Evolutionary conservation across 2,329 filamentous ascomycete genomes (phyloP).

Genomic region (Metarhizium anisopliae): DNA sequence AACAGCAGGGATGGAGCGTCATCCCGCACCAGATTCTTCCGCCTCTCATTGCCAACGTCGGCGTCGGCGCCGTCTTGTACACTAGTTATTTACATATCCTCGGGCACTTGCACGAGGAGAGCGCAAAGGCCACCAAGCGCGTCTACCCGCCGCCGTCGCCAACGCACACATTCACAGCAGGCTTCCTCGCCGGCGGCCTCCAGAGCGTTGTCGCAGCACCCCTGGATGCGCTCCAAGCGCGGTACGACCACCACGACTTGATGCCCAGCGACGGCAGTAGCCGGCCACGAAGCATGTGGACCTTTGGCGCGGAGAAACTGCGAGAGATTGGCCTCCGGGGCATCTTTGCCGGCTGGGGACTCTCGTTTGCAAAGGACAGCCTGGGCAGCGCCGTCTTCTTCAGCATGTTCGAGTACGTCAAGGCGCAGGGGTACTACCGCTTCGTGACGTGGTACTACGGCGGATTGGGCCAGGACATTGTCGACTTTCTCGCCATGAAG

Average conservation of each 20-base stretch:
- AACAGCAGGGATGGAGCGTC: constrained; percentile 63
- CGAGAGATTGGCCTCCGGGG: constrained; percentile 64
- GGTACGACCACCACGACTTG: constrained; percentile 53
- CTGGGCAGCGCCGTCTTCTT: constrained; percentile 66
- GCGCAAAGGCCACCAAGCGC: constrained; percentile 44
- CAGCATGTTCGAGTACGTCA: constrained; percentile 65
- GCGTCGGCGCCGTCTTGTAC: constrained; percentile 66
- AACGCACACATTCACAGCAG: constrained; percentile 57
- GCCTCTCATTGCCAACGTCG: constrained; percentile 64
- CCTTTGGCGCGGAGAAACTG: constrained; percentile 54
- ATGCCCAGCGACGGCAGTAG: constrained; percentile 31
- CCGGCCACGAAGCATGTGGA: constrained; percentile 59
- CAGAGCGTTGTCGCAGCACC: constrained; percentile 68
- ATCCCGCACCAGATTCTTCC: constrained; percentile 70
- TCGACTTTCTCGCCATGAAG: constrained; percentile 40
- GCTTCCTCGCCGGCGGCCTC: constrained; percentile 57
- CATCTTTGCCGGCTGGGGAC: constrained; percentile 63
- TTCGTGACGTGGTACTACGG: constrained; percentile 66
- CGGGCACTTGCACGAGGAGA: constrained; percentile 56
- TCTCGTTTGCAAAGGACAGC: constrained; percentile 62
- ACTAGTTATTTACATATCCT: constrained; percentile 67
- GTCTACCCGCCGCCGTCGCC: constrained; percentile 62
- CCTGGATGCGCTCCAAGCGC: constrained; percentile 64
- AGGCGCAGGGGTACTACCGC: constrained; percentile 61
- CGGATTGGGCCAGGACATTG: constrained; percentile 40